Evolutionary conservation across 306 rosid species (phyloP).

Genomic region (Luffa acutangula): DNA sequence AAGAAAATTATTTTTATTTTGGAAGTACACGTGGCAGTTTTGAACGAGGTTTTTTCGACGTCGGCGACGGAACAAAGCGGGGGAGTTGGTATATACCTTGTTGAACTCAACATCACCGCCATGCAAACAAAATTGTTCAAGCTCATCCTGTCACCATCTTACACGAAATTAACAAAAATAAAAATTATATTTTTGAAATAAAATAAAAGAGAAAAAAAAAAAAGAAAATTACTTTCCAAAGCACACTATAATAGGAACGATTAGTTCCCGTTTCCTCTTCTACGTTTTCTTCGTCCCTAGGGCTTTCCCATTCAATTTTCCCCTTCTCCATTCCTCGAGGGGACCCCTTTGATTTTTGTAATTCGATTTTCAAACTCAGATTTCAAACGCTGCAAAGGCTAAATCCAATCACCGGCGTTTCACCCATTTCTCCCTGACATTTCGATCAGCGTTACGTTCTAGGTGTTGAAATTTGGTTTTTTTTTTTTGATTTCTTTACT

Average conservation of each 20-base stretch:
- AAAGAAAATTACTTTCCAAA: background rate
- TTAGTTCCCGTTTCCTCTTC: background rate
- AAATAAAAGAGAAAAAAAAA: background rate
- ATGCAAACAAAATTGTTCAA: background rate
- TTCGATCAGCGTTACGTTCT: background rate
- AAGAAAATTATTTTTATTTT: background rate
- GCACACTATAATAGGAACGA: background rate
- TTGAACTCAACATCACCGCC: background rate
- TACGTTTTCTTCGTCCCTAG: background rate
- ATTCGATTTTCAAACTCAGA: background rate
- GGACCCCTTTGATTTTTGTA: background rate
- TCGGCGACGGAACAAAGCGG: background rate
- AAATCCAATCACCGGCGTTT: background rate
- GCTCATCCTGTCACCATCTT: background rate
- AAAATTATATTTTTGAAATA: background rate
- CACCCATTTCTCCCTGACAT: background rate
- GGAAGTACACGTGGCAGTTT: background rate
- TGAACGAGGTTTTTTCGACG: background rate
- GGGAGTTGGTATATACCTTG: background rate
- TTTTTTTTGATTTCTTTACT: background rate
- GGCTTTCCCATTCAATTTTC: slow-evolving; percentile 3
- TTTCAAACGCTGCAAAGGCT: background rate
- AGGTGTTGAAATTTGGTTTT: no score
- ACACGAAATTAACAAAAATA: background rate
- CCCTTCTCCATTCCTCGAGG: background rate